These are phyloP conservation scores for Zopfochytrium polystomum DNA, from an alignment of 371 early-diverging fungal species.

Conservation along the genomic window DNA sequence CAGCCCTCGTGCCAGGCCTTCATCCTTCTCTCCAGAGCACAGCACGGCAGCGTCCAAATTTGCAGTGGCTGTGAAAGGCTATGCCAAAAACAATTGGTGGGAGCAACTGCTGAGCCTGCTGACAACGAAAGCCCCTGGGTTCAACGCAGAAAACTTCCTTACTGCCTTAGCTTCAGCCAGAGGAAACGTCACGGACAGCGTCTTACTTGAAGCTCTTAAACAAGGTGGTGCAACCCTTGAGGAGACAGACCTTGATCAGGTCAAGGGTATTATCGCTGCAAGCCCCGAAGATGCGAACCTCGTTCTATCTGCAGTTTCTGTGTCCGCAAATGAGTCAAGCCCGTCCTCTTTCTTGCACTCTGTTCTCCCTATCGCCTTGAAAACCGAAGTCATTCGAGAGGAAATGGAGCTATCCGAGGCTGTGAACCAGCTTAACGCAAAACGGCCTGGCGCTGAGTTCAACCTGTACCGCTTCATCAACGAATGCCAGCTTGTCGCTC, in stretches of 20 bases:
- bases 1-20: not conserved
- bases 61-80: not conserved
- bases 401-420: constrained; percentile 20
- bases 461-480: constrained; percentile 19
- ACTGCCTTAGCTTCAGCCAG: not conserved
- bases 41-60: constrained; percentile 8
- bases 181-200: constrained; percentile 1
- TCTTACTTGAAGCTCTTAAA: not conserved
- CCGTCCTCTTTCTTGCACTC: not conserved
- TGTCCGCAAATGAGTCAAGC: not conserved
- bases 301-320: not conserved
- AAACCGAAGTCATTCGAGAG: not conserved
- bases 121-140: constrained; percentile 3
- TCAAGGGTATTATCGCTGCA: not conserved
- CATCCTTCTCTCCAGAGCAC: constrained; percentile 7
- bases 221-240: constrained; percentile 8
- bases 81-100: constrained; percentile 18
- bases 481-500: constrained; percentile 15
- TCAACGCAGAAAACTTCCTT: constrained; percentile 14
- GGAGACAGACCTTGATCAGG: not conserved
- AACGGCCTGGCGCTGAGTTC: constrained; percentile 8
- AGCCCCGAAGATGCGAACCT: not conserved
- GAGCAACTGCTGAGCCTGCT: not conserved
- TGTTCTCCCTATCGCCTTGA: not conserved
- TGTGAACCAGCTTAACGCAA: not conserved